Percentiles rank a stretch among this genome's conserved stretches.
phyloP scores from a whole-genome alignment of 2,329 filamentous ascomycete genomes.

The Colletotrichum limetticola region DNA sequence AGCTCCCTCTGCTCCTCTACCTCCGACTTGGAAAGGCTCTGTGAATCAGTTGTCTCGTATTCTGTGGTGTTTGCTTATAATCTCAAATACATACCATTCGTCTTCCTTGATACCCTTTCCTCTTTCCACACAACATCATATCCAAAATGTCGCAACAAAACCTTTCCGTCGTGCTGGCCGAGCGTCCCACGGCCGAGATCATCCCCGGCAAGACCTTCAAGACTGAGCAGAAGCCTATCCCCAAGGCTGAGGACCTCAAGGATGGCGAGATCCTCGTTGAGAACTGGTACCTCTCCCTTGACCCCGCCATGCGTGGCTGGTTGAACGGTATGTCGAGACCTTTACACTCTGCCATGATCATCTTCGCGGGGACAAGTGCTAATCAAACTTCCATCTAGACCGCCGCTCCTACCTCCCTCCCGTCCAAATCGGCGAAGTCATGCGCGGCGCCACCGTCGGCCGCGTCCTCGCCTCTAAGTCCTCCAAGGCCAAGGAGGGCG shows the following conservation, averaged over 20 bases:
- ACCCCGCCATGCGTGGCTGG: slow-evolving; percentile 83
- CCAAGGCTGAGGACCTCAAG: slow-evolving; percentile 63
- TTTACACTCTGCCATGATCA: neutral
- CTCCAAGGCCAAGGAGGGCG: slow-evolving; percentile 64
- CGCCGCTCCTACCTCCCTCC: slow-evolving; percentile 72
- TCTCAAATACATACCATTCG: neutral
- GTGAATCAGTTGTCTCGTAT: neutral
- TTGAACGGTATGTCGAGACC: slow-evolving; percentile 61
- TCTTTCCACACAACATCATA: neutral
- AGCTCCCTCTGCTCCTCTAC: neutral
- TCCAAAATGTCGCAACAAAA: slow-evolving; percentile 55
- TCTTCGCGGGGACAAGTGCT: neutral
- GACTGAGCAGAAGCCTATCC: slow-evolving; percentile 60
- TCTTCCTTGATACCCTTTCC: neutral
- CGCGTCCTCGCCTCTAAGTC: slow-evolving; percentile 72
- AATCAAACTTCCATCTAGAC: slow-evolving; percentile 43
- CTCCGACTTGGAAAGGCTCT: neutral
- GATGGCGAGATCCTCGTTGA: slow-evolving; percentile 73
- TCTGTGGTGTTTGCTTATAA: neutral
- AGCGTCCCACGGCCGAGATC: slow-evolving; percentile 70
- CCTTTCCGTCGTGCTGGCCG: slow-evolving; percentile 67
- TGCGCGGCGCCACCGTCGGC: slow-evolving; percentile 72
- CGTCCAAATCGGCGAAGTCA: slow-evolving; percentile 73
- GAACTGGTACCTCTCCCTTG: slow-evolving; percentile 73
- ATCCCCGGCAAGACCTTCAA: slow-evolving; percentile 74